phyloP scores from a whole-genome alignment of 768 basidiomycete genomes.

The Amanita fuliginea region DNA sequence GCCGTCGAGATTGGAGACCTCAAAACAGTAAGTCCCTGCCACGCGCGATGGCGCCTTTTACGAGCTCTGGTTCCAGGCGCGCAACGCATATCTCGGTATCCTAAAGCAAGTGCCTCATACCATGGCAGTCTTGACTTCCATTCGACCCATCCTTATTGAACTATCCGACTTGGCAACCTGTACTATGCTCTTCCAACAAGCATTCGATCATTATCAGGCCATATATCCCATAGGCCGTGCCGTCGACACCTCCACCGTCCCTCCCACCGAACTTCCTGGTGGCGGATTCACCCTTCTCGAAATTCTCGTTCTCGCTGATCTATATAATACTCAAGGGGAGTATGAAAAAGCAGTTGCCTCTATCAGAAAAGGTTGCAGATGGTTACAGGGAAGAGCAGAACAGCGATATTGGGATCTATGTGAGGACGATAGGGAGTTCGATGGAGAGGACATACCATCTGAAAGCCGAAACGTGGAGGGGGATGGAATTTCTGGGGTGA shows the following conservation, averaged over 20 bases:
- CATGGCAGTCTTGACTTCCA: conserved; percentile 64
- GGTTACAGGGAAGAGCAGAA: conserved; percentile 77
- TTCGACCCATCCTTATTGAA: conserved; percentile 69
- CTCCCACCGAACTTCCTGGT: conserved; percentile 21
- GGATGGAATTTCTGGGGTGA: conserved; percentile 25
- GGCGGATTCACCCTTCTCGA: conserved; percentile 55
- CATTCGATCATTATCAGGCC: conserved; percentile 58
- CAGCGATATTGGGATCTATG: conserved; percentile 74
- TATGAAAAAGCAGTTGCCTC: conserved; percentile 56
- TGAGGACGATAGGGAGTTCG: conserved; percentile 87
- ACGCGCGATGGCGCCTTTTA: background rate
- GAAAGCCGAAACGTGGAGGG: conserved; percentile 17
- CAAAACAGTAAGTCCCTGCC: conserved; percentile 37
- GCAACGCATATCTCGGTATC: conserved; percentile 55
- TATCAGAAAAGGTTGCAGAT: conserved; percentile 69
- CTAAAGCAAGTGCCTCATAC: conserved; percentile 73
- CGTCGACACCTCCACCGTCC: conserved; percentile 16
- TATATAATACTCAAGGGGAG: conserved; percentile 63
- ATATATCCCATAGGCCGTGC: conserved; percentile 33
- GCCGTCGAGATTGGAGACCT: conserved; percentile 68
- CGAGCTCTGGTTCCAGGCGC: conserved; percentile 29
- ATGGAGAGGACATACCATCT: conserved; percentile 28
- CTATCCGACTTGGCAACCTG: conserved; percentile 57
- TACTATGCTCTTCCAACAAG: conserved; percentile 55
- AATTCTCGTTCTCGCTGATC: conserved; percentile 76